Conservation (phyloP, 768 basidiomycete genomes). For the Leccinellum rugosiceps region DNA sequence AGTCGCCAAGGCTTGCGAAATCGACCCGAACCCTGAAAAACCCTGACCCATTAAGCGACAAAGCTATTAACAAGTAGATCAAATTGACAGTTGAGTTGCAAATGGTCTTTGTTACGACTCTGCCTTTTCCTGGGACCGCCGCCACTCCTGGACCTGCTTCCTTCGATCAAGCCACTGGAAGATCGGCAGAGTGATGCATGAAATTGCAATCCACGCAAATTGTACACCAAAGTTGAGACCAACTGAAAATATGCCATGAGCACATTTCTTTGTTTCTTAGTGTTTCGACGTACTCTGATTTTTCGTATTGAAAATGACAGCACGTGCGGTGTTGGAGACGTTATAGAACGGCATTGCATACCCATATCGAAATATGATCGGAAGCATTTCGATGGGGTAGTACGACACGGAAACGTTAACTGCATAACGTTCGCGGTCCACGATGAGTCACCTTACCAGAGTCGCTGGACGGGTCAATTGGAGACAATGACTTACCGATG, state of each 20-base stretch:
- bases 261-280: background rate
- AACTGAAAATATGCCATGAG: conserved; percentile 35
- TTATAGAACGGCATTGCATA: conserved; percentile 74
- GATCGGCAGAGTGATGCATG: conserved; percentile 49
- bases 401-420: conserved; percentile 56
- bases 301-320: conserved; percentile 64
- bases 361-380: conserved; percentile 60
- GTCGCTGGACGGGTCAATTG: background rate
- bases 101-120: background rate
- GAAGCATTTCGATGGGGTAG: conserved; percentile 58
- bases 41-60: background rate
- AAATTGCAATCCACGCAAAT: conserved; percentile 53
- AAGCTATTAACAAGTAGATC: background rate
- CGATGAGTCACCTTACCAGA: background rate
- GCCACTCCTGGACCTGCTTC: conserved; percentile 23
- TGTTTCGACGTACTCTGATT: conserved; percentile 45
- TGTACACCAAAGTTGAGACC: conserved; percentile 62
- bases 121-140: conserved; percentile 12
- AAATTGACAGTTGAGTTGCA: background rate
- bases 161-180: conserved; percentile 44
- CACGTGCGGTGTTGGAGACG: conserved; percentile 55
- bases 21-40: background rate
- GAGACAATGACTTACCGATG: conserved; percentile 40
- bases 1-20: background rate
- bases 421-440: conserved; percentile 17